Base-by-base conservation (phyloP, 1,284 basidiomycete species). In the Heterobasidion annosum region DNA sequence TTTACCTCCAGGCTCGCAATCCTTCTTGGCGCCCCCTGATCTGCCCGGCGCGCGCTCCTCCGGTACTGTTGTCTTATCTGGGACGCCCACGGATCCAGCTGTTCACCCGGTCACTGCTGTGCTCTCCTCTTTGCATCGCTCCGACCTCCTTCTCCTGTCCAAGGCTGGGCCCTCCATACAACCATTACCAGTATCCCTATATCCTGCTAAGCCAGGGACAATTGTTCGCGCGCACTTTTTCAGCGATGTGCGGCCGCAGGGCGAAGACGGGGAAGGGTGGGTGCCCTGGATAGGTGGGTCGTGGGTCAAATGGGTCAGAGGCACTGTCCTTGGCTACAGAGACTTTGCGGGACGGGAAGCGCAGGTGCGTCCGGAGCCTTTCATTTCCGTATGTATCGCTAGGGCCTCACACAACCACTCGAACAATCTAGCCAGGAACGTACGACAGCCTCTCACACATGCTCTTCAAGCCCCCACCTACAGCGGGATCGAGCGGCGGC, bases 401-500 rank as follows among this genome's bases (percentile, higher is more conserved):
- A 25, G 34, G 43, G 54, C 13, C 15, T 57, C 42, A 37, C 34
- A 34, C 16, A 34, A 13, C 34, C 40, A 43, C 54, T 19, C 56
- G 15, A n/a, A 48, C 44, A 8, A 46, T 35, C 37, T 61, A 83
- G 80, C 80, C 83, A 1, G 87, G 85, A 7, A 86, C 85, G 12
- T 85, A 88, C 64, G 85, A 88, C 58, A 69, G 79, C 8, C 73
- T 89, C 9, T 76, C 79, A 2, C 79, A 83, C 60, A 63, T 89
- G 58, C 64, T 79, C 19, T 81, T 83, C 59, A 69, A 71, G 40
- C 76, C 78, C 0, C 67, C 81, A 6, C 86, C 86, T 8, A 80
- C 81, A 0, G 75, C 78, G 1, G 86, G 87, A 9, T 85, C 83
- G 18, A 85, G 83, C 50, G 87, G 87, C 8, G 85, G 85, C 0